Evolutionary conservation across 1,139 yeast species (phyloP).

Genomic region (Nakaseomyces delphensis): DNA sequence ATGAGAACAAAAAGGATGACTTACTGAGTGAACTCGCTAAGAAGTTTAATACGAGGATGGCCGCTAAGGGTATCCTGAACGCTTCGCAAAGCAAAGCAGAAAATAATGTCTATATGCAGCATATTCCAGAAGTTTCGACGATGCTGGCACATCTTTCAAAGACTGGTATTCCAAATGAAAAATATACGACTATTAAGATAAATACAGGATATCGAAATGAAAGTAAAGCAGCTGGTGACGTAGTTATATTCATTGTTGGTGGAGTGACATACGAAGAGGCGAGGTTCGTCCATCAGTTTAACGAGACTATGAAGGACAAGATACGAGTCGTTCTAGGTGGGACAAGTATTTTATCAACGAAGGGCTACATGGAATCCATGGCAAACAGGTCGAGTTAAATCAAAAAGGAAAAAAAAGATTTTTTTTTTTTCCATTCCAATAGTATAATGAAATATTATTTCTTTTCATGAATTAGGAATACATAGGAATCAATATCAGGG

Average conservation of each 20-base stretch:
- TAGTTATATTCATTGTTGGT: conserved; percentile 75
- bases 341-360: conserved; percentile 56
- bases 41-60: conserved; percentile 27
- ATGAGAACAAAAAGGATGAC: conserved; percentile 19
- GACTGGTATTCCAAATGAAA: conserved; percentile 41
- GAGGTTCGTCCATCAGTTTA: conserved; percentile 66
- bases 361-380: conserved; percentile 37
- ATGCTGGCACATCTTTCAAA: conserved; percentile 43
- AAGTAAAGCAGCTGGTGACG: conserved; percentile 54
- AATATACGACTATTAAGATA: conserved; percentile 44
- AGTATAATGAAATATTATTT: too few species aligned
- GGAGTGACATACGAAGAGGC: conserved; percentile 93
- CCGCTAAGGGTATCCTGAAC: conserved; percentile 10
- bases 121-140: conserved; percentile 61
- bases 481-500: too few species aligned
- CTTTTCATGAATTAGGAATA: too few species aligned
- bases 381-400: neutral
- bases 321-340: conserved; percentile 68
- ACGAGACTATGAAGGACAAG: conserved; percentile 40
- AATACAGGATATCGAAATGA: conserved; percentile 8
- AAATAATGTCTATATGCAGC: conserved; percentile 59
- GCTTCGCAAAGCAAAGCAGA: conserved; percentile 19
- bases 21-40: conserved; percentile 30
- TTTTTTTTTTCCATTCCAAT: too few species aligned
- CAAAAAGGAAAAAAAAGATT: neutral